These are phyloP conservation scores for Leccinum pallidistipes DNA, from an alignment of 1,284 basidiomycete genomes.

Conservation along the genomic window DNA sequence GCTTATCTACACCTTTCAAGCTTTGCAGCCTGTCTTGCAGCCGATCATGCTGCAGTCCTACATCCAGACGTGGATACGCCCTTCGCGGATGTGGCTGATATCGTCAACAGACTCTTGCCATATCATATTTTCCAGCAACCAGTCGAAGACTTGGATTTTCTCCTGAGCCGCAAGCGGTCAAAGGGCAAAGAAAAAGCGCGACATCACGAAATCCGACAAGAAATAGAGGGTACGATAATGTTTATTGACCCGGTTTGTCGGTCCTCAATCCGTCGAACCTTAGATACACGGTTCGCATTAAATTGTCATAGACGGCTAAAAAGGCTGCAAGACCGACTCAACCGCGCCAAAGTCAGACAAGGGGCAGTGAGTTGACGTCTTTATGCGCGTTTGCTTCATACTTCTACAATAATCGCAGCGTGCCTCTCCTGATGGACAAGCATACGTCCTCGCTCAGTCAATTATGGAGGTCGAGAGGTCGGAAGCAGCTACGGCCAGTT, in stretches of 20 bases:
- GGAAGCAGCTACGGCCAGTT: conserved; percentile 54
- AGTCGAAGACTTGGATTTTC: conserved; percentile 51
- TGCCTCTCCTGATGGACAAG: conserved; percentile 57
- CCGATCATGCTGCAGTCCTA: conserved; percentile 59
- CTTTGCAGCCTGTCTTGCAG: conserved; percentile 52
- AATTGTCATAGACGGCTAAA: conserved; percentile 59
- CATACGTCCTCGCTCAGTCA: conserved; percentile 59
- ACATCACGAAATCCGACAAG: conserved; percentile 44
- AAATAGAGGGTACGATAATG: conserved; percentile 48
- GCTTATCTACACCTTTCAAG: conserved; percentile 39
- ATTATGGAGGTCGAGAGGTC: conserved; percentile 63
- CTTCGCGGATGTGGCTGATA: conserved; percentile 61
- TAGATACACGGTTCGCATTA: conserved; percentile 68
- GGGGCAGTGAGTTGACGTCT: conserved; percentile 50
- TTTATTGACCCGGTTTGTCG: neutral
- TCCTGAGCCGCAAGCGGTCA: conserved; percentile 34
- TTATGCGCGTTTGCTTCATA: conserved; percentile 3
- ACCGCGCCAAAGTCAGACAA: conserved; percentile 47
- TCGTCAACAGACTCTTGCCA: conserved; percentile 63
- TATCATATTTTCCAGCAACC: conserved; percentile 79
- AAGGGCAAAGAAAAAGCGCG: conserved; percentile 62
- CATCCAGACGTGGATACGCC: conserved; percentile 68
- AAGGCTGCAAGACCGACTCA: conserved; percentile 57
- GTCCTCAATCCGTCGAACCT: conserved; percentile 4
- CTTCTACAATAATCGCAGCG: conserved; percentile 43